Conservation (phyloP, 2,329 filamentous ascomycete species). For the Monosporascus sp. region DNA sequence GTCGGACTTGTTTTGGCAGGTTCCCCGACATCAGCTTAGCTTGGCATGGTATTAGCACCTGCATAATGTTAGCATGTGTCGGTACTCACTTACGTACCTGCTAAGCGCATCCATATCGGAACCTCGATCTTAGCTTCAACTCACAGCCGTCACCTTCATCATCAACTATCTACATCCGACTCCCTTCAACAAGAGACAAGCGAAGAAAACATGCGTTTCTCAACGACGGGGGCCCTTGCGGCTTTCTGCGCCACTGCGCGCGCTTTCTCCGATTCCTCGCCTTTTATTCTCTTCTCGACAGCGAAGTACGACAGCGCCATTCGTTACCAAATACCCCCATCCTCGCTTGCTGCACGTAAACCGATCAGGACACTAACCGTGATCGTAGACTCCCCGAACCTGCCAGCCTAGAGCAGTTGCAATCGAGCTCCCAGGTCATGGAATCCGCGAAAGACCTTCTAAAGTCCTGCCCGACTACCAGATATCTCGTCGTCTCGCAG, state of each 20-base stretch:
- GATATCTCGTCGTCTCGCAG: slow-evolving; percentile 75
- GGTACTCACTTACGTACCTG: background rate
- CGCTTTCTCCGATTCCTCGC: slow-evolving; percentile 81
- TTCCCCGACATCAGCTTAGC: background rate
- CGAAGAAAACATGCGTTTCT: slow-evolving; percentile 45
- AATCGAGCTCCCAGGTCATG: slow-evolving; percentile 41
- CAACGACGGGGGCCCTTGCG: slow-evolving; percentile 43
- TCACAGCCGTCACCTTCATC: background rate
- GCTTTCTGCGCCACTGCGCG: slow-evolving; percentile 53
- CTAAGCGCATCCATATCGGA: background rate
- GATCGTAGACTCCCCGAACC: slow-evolving; percentile 23
- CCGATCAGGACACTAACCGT: slow-evolving; percentile 2
- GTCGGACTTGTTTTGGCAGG: background rate
- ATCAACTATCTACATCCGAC: background rate
- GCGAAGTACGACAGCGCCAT: slow-evolving; percentile 56
- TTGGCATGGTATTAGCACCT: background rate
- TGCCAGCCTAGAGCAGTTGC: slow-evolving; percentile 37
- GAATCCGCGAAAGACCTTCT: slow-evolving; percentile 47
- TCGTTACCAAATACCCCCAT: background rate
- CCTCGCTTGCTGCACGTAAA: background rate
- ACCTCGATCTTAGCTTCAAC: background rate
- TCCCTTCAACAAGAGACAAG: slow-evolving; percentile 1
- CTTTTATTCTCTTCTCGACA: slow-evolving; percentile 84
- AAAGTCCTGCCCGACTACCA: slow-evolving; percentile 62
- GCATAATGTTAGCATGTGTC: background rate